Evolutionary conservation across 2,329 filamentous ascomycete species (phyloP), one percentile per base, ranked within the genome.

Genomic region (Kalaharituber pfeilii): DNA sequence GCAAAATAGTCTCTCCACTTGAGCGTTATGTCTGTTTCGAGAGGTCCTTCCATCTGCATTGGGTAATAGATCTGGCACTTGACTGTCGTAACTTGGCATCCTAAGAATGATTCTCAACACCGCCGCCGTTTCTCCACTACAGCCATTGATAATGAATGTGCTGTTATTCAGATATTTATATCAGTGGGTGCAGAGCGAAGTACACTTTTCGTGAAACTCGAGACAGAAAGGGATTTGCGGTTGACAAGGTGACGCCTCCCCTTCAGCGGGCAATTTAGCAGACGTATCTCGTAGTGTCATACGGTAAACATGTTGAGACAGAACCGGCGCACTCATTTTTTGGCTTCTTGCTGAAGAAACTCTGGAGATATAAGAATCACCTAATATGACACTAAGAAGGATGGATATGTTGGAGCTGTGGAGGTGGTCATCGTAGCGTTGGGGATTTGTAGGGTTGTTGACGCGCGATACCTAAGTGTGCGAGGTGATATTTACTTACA

Each of bases 401-500:
- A 75, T 45, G 73, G 73, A 3, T 57, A 75, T 20, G 26, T 67
- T n/a, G 58, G 64, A 3, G 74, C 73, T 2, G 50, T 75, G 42
- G 62, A 58, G 20, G 66, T 72, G 25, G 71, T 75, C 1, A 67
- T 72, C 53, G 68, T 71, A 42, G 73, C 73, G 1, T 59, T 76
- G 56, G 68, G 65, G n/a, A 68, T 75, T 45, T 75, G 73, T 72
- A 68, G 56, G 50, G 53, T 64, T 42, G 57, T 53, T 24, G 24
- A 13, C 44, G 8, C 29, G 8, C 8, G 8, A 33, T 8, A 39
- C 33, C 13, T 15, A 39, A 39, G 33, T 39, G 33, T 39, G n/a
- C 29, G 29, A 33, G n/a, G 29, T n/a, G n/a, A n/a, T n/a, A n/a
- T n/a, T n/a, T n/a, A n/a, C n/a, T n/a, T n/a, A n/a, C n/a, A n/a